Conservation (phyloP, 2,329 filamentous ascomycete genomes). For the Thelonectria olida region DNA sequence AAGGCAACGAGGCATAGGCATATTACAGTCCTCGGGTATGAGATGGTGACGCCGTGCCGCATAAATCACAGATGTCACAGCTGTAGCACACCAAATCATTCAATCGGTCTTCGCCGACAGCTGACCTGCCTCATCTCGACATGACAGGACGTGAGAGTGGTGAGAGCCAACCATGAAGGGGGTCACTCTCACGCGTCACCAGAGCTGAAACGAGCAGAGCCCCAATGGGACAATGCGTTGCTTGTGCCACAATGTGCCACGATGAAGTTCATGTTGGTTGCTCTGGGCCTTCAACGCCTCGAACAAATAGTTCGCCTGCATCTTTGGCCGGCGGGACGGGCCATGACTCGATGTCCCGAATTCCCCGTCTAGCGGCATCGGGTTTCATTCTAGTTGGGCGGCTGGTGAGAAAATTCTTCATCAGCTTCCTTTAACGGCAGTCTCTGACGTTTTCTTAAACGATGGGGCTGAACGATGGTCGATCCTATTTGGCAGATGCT, state of each 20-base stretch:
- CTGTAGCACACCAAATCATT: conserved; percentile 9
- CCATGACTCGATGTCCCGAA: conserved; percentile 2
- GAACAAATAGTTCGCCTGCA: background rate
- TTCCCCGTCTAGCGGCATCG: background rate
- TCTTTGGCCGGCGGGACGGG: background rate
- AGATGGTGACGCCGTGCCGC: background rate
- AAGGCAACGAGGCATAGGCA: background rate
- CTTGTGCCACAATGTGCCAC: background rate
- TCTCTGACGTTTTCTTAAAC: background rate
- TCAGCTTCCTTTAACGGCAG: background rate
- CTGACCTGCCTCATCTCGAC: background rate
- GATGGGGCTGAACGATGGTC: background rate
- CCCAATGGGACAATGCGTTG: background rate
- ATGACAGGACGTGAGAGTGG: background rate
- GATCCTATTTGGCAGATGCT: conserved; percentile 18
- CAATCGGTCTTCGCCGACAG: conserved; percentile 21
- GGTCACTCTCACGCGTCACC: background rate
- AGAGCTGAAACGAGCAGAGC: conserved; percentile 4
- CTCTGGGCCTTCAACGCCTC: background rate
- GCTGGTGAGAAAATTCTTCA: conserved; percentile 12
- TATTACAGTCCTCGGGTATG: background rate
- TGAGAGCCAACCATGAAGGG: background rate
- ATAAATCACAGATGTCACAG: conserved; percentile 8
- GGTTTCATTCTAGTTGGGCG: background rate
- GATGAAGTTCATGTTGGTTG: background rate